Conservation (phyloP, 345 rosid species). For the Fremontodendron californicum region DNA sequence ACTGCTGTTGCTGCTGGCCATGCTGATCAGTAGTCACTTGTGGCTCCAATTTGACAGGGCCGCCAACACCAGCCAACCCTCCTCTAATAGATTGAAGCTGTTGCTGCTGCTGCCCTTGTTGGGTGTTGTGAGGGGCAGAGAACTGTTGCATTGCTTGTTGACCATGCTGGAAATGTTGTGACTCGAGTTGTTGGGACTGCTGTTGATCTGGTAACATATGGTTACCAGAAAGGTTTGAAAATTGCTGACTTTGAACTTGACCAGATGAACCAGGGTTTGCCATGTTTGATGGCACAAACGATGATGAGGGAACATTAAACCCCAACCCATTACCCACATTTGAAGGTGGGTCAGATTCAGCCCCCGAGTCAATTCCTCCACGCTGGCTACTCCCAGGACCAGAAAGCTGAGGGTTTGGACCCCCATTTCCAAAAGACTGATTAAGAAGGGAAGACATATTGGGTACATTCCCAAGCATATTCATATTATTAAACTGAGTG, state of each 20-base stretch:
- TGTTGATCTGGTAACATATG: slow-evolving; percentile 69
- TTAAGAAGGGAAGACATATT: slow-evolving; percentile 68
- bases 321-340: slow-evolving; percentile 62
- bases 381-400: slow-evolving; percentile 50
- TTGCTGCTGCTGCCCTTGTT: slow-evolving; percentile 61
- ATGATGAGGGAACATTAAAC: slow-evolving; percentile 54
- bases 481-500: slow-evolving; percentile 65
- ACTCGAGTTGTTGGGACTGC: slow-evolving; percentile 58
- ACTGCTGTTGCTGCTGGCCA: slow-evolving; percentile 51
- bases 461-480: slow-evolving; percentile 74
- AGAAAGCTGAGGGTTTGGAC: slow-evolving; percentile 46
- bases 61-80: slow-evolving; percentile 62
- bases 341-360: slow-evolving; percentile 71
- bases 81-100: slow-evolving; percentile 61
- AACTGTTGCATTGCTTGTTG: slow-evolving; percentile 72
- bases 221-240: slow-evolving; percentile 51
- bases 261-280: slow-evolving; percentile 58
- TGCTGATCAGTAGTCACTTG: slow-evolving; percentile 64
- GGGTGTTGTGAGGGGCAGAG: slow-evolving; percentile 39
- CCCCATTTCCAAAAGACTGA: slow-evolving; percentile 85
- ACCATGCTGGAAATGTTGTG: slow-evolving; percentile 69
- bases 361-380: slow-evolving; percentile 62
- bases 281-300: slow-evolving; percentile 56
- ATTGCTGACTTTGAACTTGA: slow-evolving; percentile 78
- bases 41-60: slow-evolving; percentile 79